phyloP scores from a whole-genome alignment of 1,284 basidiomycete species.

The Trametes hirsuta region DNA sequence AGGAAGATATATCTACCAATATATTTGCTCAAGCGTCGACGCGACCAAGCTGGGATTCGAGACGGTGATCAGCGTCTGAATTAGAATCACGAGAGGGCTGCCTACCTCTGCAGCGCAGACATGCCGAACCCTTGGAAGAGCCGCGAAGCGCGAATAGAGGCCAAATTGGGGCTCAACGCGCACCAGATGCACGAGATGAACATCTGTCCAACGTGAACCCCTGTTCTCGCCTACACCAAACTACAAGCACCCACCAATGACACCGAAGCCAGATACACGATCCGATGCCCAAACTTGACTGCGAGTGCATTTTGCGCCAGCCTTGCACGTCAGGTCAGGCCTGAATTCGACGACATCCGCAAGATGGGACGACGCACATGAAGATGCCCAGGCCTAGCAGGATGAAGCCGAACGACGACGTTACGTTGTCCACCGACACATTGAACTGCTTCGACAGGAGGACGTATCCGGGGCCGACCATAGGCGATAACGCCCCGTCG shows the following conservation, averaged over 20 bases:
- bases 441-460: conserved; percentile 42
- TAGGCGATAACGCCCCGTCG: conserved; percentile 47
- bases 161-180: conserved; percentile 43
- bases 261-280: conserved; percentile 46
- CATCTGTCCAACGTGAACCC: conserved; percentile 34
- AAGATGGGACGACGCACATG: conserved; percentile 33
- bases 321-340: conserved; percentile 30
- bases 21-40: conserved; percentile 48
- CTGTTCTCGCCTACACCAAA: too few relatives aligned
- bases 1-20: conserved; percentile 34
- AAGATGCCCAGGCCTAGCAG: conserved; percentile 44
- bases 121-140: conserved; percentile 50
- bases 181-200: conserved; percentile 51
- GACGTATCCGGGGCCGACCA: conserved; percentile 46
- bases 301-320: conserved; percentile 44
- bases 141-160: conserved; percentile 45
- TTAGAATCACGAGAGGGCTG: not conserved
- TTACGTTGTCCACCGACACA: conserved; percentile 44
- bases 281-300: conserved; percentile 48
- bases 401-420: conserved; percentile 44
- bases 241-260: conserved; percentile 34
- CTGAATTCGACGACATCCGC: not conserved
- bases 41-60: conserved; percentile 39
- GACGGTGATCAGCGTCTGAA: not conserved
- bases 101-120: conserved; percentile 46